phyloP scores from a whole-genome alignment of 345 rosid species.

The Toxicodendron radicans region DNA sequence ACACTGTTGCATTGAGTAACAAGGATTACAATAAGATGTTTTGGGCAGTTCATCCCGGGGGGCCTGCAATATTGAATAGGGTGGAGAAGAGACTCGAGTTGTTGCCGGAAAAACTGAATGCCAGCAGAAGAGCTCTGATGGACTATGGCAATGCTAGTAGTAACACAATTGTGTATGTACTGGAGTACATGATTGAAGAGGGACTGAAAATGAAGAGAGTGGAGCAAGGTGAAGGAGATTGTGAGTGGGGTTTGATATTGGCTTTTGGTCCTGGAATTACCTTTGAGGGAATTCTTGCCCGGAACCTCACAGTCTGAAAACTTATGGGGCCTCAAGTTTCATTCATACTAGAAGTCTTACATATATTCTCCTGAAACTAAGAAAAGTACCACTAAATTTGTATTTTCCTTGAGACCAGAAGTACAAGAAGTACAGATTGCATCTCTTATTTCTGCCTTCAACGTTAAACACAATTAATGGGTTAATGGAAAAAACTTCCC shows the following conservation, averaged over 20 bases:
- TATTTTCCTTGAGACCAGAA: neutral
- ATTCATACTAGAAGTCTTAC: neutral
- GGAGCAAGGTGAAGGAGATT: conserved; percentile 13
- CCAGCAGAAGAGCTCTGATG: conserved; percentile 85
- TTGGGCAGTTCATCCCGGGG: conserved; percentile 99
- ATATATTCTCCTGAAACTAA: too few relatives aligned
- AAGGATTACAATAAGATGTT: conserved; percentile 71
- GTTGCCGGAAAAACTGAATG: conserved; percentile 68
- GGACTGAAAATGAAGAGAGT: conserved; percentile 40
- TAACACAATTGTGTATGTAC: conserved; percentile 83
- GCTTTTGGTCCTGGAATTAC: conserved; percentile 99
- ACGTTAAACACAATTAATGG: too few relatives aligned
- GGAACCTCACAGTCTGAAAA: conserved; percentile 57
- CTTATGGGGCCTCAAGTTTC: neutral
- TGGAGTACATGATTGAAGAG: conserved; percentile 90
- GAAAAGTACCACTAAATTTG: neutral
- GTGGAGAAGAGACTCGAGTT: conserved; percentile 76
- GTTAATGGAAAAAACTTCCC: too few relatives aligned
- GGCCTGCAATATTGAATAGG: conserved; percentile 90
- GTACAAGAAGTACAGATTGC: too few relatives aligned
- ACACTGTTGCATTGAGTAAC: conserved; percentile 36
- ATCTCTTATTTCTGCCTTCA: too few relatives aligned
- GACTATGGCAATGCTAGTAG: conserved; percentile 97
- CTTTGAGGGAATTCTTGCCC: conserved; percentile 92
- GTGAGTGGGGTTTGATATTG: conserved; percentile 78